Evolutionary conservation across 805 yeast species (phyloP).

Genomic region (Wickerhamiella qilinensis): DNA sequence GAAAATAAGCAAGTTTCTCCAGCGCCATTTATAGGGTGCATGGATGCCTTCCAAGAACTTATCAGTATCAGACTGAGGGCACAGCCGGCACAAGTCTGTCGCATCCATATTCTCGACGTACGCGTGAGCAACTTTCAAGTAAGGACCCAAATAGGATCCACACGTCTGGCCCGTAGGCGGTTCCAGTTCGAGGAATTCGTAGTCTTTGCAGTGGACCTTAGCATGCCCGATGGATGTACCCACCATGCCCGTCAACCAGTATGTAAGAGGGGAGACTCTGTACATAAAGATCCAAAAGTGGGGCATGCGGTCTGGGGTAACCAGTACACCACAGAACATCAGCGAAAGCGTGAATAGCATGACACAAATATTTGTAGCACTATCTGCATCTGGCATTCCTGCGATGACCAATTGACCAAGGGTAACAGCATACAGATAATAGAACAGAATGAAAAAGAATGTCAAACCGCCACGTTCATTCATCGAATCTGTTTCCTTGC

Average conservation of each 20-base stretch:
- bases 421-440: slow-evolving; percentile 35
- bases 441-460: slow-evolving; percentile 33
- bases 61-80: slow-evolving; percentile 26
- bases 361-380: slow-evolving; percentile 48
- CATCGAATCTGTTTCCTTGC: slow-evolving; percentile 29
- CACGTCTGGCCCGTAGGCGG: slow-evolving; percentile 55
- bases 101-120: slow-evolving; percentile 39
- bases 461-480: slow-evolving; percentile 35
- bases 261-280: slow-evolving; percentile 54
- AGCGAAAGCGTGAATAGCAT: slow-evolving; percentile 41
- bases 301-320: slow-evolving; percentile 42
- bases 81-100: slow-evolving; percentile 27
- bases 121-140: slow-evolving; percentile 33
- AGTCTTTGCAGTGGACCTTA: slow-evolving; percentile 31
- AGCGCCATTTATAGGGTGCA: slow-evolving; percentile 31
- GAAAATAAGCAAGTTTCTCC: slow-evolving; percentile 54
- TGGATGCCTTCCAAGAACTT: slow-evolving; percentile 29
- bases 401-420: slow-evolving; percentile 41
- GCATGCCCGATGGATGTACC: slow-evolving; percentile 33
- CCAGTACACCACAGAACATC: slow-evolving; percentile 56
- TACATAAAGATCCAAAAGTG: slow-evolving; percentile 79
- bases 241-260: slow-evolving; percentile 44
- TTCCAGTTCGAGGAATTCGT: slow-evolving; percentile 33
- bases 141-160: slow-evolving; percentile 33
- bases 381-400: slow-evolving; percentile 46